These are phyloP conservation scores for Carpinus fangiana DNA, from an alignment of 306 rosid species.

Conservation along the genomic window DNA sequence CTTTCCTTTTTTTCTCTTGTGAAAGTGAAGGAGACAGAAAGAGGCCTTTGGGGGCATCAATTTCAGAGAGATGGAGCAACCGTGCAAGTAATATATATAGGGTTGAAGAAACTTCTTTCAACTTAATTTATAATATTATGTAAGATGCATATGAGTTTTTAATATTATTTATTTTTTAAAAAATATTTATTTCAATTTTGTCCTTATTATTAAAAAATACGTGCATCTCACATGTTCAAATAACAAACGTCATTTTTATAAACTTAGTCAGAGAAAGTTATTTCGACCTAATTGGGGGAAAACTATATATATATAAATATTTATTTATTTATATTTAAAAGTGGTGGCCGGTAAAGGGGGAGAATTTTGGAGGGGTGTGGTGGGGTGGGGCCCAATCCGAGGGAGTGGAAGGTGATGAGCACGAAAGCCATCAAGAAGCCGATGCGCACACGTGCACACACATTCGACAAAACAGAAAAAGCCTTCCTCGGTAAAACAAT, in stretches of 20 bases:
- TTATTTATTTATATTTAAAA: not conserved
- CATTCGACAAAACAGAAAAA: not conserved
- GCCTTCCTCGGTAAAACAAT: not conserved
- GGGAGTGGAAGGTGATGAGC: constrained; percentile 31
- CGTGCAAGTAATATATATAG: constrained; percentile 35
- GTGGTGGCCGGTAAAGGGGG: constrained; percentile 34
- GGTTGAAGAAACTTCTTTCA: not conserved
- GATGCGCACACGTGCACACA: constrained; percentile 66
- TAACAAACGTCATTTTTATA: too few relatives aligned
- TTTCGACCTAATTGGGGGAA: too few relatives aligned
- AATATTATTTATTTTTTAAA: too few relatives aligned
- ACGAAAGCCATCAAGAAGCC: constrained; percentile 44
- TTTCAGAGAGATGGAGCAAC: constrained; percentile 29
- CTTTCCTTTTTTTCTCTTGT: not conserved
- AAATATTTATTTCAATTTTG: too few relatives aligned
- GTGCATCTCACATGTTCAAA: too few relatives aligned
- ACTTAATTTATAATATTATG: too few relatives aligned
- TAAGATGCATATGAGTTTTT: too few relatives aligned
- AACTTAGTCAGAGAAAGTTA: too few relatives aligned
- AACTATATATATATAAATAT: too few relatives aligned
- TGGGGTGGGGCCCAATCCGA: constrained; percentile 26
- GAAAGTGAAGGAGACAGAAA: not conserved
- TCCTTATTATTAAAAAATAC: too few relatives aligned
- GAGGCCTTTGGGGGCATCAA: not conserved
- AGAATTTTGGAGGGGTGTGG: constrained; percentile 5